These are phyloP conservation scores for Fusarium torreyae DNA, from an alignment of 2,329 filamentous ascomycete species.

Conservation along the genomic window DNA sequence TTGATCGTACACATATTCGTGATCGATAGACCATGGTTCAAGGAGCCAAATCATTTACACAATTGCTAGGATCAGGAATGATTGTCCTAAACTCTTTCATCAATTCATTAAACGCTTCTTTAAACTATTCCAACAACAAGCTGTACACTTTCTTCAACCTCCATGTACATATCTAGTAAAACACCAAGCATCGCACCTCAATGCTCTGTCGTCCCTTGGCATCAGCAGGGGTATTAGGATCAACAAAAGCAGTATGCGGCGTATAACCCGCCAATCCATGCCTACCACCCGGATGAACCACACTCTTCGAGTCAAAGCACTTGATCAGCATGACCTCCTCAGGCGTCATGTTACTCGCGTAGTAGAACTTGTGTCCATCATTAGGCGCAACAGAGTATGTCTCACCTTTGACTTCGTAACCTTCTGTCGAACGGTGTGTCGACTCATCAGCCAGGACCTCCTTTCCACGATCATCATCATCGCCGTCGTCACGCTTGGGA, in stretches of 20 bases:
- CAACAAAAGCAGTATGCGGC: slow-evolving; percentile 48
- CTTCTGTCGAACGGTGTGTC: slow-evolving; percentile 36
- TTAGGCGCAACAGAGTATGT: slow-evolving; percentile 42
- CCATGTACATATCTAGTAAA: slow-evolving; percentile 29
- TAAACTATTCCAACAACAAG: not conserved
- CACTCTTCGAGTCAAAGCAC: slow-evolving; percentile 49
- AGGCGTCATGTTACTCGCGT: slow-evolving; percentile 48
- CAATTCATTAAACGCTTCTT: not conserved
- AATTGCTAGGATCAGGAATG: no score
- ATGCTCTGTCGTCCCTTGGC: slow-evolving; percentile 47
- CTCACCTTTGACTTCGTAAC: slow-evolving; percentile 46
- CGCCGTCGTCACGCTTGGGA: slow-evolving; percentile 39
- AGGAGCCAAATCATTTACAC: no score
- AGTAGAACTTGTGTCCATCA: slow-evolving; percentile 46
- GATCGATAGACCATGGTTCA: no score
- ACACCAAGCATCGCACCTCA: slow-evolving; percentile 48
- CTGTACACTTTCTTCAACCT: no score
- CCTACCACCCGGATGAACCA: slow-evolving; percentile 40
- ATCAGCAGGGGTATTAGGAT: slow-evolving; percentile 41
- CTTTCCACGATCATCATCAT: slow-evolving; percentile 47
- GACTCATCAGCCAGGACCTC: slow-evolving; percentile 38
- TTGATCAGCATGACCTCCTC: slow-evolving; percentile 51
- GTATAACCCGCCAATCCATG: slow-evolving; percentile 44
- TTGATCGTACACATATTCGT: no score
- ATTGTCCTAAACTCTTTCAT: not conserved